Evolutionary conservation across 768 basidiomycete genomes (phyloP), one percentile per base, ranked within the genome.

Genomic region (Leucosporidium creatinivorum): DNA sequence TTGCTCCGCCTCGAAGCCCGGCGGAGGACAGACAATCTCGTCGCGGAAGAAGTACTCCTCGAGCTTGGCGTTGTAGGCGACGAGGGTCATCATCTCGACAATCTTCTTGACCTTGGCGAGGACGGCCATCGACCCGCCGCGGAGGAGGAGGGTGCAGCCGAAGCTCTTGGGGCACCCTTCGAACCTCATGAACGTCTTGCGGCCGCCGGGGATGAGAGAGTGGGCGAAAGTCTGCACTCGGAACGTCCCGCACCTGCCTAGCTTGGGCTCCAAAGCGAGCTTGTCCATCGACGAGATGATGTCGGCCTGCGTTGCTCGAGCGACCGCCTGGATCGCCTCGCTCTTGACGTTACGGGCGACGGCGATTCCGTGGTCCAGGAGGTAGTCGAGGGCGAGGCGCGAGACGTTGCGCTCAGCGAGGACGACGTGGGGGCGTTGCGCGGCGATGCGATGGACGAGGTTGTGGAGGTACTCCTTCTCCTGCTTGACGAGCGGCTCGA

Each of bases 161-260:
- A 91, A 88, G 69, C 96, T 91, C 59, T 85, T 84, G 75, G 85
- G 88, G 75, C 93, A 96, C 2, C 94, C 94, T 78, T 99, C 96
- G 75, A 99, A 98, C 1, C 96, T 87, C 91, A 99, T 93, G 76
- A 91, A 89, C 0, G 94, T 91, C 81, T 99, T 99, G 64, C 96
- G 83, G 23, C 84, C 84, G 25, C 92, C 93, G n/a, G 93, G 92
- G 51, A 98, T 99, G 50, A 93, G 82, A 18, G 85, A 83, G 78
- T 99, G 93, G 70, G 97, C 94, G 77, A 89, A 97, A 0, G 96
- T 96, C 78, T 96, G 92, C 9, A 98, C 83, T 44, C 86, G 83
- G 78, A 91, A 94, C 25, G 85, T 84, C 9, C 85, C 80, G 75
- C 93, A 98, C 74, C 94, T 88, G 3, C 94, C 94, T 28, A 97